phyloP scores from a whole-genome alignment of 148 eudicot genomes.

The Spergularia marina region DNA sequence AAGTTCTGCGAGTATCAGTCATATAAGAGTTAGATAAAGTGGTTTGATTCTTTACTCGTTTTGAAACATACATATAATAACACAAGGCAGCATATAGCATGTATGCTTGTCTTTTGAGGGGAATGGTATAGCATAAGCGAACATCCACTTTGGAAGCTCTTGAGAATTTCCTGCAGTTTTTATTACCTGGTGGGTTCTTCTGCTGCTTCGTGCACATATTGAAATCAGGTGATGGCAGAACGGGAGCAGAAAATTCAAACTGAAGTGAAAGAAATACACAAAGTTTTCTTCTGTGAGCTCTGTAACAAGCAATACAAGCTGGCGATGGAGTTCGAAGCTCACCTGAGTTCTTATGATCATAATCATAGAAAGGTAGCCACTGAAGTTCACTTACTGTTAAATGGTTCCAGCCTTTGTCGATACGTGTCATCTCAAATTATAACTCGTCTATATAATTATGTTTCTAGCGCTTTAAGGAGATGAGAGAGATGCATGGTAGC shows the following conservation, averaged over 20 bases:
- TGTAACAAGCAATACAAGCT: slow-evolving; percentile 97
- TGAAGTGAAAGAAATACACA: slow-evolving; percentile 92
- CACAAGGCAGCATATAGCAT: slow-evolving; percentile 94
- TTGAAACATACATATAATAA: slow-evolving; percentile 73
- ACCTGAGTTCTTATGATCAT: slow-evolving; percentile 95
- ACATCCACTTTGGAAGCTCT: slow-evolving; percentile 90
- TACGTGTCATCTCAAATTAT: slow-evolving; percentile 2
- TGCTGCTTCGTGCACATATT: slow-evolving; percentile 98
- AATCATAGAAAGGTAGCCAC: slow-evolving; percentile 84
- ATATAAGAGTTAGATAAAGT: slow-evolving; percentile 29
- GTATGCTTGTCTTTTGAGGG: slow-evolving; percentile 93
- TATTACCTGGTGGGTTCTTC: slow-evolving; percentile 99
- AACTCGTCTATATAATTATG: slow-evolving; percentile 1
- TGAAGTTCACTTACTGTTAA: neutral
- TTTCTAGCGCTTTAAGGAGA: slow-evolving; percentile 83
- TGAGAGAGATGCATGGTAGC: slow-evolving; percentile 97
- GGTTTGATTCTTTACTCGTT: slow-evolving; percentile 63
- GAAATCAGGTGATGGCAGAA: slow-evolving; percentile 99
- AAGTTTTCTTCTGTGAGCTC: slow-evolving; percentile 85
- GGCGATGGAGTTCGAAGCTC: slow-evolving; percentile 97
- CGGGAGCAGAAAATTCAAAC: slow-evolving; percentile 97
- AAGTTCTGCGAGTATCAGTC: slow-evolving; percentile 7
- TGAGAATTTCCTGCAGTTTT: slow-evolving; percentile 99
- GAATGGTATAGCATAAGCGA: slow-evolving; percentile 80
- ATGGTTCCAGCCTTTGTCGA: neutral